Base-by-base conservation (phyloP, 2,329 filamentous ascomycete species). In the Coniosporium tulheliwenetii region DNA sequence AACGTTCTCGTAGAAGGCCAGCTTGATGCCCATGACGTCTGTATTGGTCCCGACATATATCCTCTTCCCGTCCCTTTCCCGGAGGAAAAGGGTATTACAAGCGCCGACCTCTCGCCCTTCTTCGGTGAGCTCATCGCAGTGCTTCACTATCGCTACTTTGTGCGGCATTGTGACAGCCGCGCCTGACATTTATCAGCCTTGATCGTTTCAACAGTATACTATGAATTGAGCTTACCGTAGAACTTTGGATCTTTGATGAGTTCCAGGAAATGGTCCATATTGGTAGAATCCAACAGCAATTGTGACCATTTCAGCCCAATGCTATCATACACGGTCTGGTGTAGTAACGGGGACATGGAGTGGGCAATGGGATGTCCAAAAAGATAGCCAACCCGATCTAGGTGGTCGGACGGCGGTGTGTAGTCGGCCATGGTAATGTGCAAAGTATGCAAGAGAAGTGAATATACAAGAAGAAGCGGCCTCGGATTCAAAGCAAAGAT, bases 101-200 rank as follows among this genome's bases (percentile, higher is more conserved):
- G 83, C 83, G 38, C 83, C 82, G 15, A 86, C 79, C 31, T 79
- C 76, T 39, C 71, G 70, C 48, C 76, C 82, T 59, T 86, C 81
- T 15, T 75, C 70, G 5, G 81, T 85, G 32, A 87, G 64, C 41
- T 78, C 73, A 52, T 89, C 82, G 8, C 89, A 70, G 49, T 84
- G 69, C 0, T 74, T 68, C 44, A 87, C 73, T 54, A 89, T 85
- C 50, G 75, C 69, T 19, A 89, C 74, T 59, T 91, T 89, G 66
- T 85, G 78, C 0, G 84, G 84, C 83, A 89, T 91, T 14, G 83
- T 89, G 32, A 89, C 77, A 3, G 79, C 76, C 15, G 79, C 75
- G 41, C 79, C 79, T 73, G 46, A 10, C 47, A 41, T 8, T 35
- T n/a, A 10, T 35, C 14, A 15, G 19, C 19, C 19, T 26, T 26